phyloP scores from a whole-genome alignment of 2,329 filamentous ascomycete genomes.

The Dichotomopilus funicola region DNA sequence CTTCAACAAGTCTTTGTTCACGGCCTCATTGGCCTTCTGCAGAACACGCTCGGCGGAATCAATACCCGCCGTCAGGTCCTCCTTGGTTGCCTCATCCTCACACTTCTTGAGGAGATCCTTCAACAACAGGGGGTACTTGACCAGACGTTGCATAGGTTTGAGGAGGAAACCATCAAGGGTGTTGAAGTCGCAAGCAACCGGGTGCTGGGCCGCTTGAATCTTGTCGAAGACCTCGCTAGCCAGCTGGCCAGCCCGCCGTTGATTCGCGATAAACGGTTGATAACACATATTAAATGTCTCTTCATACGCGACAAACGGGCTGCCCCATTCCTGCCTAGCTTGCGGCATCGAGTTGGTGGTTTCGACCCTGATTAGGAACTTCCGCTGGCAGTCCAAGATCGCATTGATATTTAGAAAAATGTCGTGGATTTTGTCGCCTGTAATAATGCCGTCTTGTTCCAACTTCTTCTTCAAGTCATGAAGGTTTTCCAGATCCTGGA shows the following conservation, averaged over 20 bases:
- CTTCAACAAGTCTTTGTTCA: slow-evolving; percentile 77
- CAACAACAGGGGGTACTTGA: slow-evolving; percentile 88
- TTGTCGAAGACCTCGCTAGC: slow-evolving; percentile 83
- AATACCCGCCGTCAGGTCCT: slow-evolving; percentile 70
- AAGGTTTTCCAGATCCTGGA: slow-evolving; percentile 90
- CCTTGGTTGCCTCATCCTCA: slow-evolving; percentile 62
- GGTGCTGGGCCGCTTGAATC: slow-evolving; percentile 66
- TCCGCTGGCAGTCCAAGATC: slow-evolving; percentile 89
- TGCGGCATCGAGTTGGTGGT: slow-evolving; percentile 82
- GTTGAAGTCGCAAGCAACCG: slow-evolving; percentile 79
- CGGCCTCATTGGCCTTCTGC: slow-evolving; percentile 80
- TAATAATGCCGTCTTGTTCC: slow-evolving; percentile 79
- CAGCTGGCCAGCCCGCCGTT: slow-evolving; percentile 80
- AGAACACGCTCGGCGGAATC: slow-evolving; percentile 77
- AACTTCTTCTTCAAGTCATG: slow-evolving; percentile 87
- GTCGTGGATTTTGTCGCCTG: slow-evolving; percentile 83
- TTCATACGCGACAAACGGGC: slow-evolving; percentile 78
- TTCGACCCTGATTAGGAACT: slow-evolving; percentile 92
- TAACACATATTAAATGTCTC: slow-evolving; percentile 80
- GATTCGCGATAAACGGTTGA: slow-evolving; percentile 95
- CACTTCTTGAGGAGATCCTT: slow-evolving; percentile 86
- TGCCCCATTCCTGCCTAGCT: slow-evolving; percentile 82
- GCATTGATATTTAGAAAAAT: slow-evolving; percentile 96
- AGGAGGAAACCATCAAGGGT: slow-evolving; percentile 87
- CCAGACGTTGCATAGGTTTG: slow-evolving; percentile 92